Evolutionary conservation across 495 filamentous ascomycete genomes (phyloP).

Genomic region (Hyphodiscus hymeniophilus): DNA sequence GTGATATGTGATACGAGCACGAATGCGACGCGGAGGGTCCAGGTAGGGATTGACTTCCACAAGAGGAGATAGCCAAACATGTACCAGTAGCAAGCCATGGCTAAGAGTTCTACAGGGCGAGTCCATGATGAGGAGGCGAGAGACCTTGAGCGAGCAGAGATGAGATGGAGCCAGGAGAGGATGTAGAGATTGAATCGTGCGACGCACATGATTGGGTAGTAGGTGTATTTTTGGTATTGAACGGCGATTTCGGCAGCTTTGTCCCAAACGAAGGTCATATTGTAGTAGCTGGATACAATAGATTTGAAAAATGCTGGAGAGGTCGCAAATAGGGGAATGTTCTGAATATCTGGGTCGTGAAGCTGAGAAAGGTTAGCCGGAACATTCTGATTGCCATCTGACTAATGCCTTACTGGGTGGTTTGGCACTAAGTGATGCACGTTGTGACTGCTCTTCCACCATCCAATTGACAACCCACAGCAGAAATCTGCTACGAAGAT

Average conservation of each 20-base stretch:
- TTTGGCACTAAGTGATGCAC: constrained; percentile 96
- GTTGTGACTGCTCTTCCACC: constrained; percentile 97
- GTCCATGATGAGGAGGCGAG: constrained; percentile 63
- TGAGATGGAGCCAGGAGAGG: constrained; percentile 70
- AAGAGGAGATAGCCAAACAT: constrained; percentile 86
- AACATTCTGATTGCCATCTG: no score
- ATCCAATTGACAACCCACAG: constrained; percentile 78
- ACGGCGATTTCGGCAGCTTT: constrained; percentile 59
- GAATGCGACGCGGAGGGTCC: constrained; percentile 60
- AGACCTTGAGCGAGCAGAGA: constrained; percentile 35
- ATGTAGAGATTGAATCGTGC: constrained; percentile 84
- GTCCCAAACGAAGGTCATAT: constrained; percentile 75
- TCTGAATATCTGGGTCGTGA: constrained; percentile 92
- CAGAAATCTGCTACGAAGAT: constrained; percentile 83
- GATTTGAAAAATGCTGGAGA: constrained; percentile 71
- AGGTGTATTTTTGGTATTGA: constrained; percentile 67
- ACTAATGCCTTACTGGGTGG: neutral
- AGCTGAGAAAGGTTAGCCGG: constrained; percentile 70
- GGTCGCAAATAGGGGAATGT: constrained; percentile 89
- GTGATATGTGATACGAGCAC: constrained; percentile 79
- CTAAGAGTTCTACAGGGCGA: constrained; percentile 73
- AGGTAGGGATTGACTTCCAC: constrained; percentile 64
- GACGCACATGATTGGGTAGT: constrained; percentile 72
- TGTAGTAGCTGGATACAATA: constrained; percentile 79
- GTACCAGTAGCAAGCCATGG: constrained; percentile 79